phyloP scores from a whole-genome alignment of 768 basidiomycete species.

The Myochromella boudieri region DNA sequence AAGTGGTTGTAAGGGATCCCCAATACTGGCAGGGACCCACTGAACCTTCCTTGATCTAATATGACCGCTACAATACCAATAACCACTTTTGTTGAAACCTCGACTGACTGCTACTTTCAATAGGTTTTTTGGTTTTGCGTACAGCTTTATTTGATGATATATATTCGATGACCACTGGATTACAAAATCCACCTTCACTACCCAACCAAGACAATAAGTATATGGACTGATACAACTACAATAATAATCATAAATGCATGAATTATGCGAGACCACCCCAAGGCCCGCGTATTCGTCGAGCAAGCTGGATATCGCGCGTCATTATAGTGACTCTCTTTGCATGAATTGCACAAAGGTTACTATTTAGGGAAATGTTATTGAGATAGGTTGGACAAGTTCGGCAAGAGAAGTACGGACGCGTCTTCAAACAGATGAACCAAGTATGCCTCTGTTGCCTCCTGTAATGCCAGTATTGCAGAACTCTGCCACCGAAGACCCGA shows the following conservation, averaged over 20 bases:
- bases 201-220: conserved; percentile 14
- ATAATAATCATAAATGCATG: conserved; percentile 3
- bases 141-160: not conserved
- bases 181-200: conserved; percentile 6
- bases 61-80: conserved; percentile 48
- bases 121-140: not conserved
- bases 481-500: conserved; percentile 88
- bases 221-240: conserved; percentile 16
- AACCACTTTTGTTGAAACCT: not conserved
- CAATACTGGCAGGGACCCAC: conserved; percentile 43
- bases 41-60: conserved; percentile 91
- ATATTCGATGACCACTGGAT: not conserved
- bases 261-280: conserved; percentile 71
- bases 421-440: conserved; percentile 97
- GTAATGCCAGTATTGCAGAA: conserved; percentile 88
- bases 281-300: conserved; percentile 89
- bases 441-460: conserved; percentile 95
- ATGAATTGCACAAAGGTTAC: conserved; percentile 95
- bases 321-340: conserved; percentile 98
- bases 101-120: not conserved
- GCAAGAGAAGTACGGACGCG: conserved; percentile 66
- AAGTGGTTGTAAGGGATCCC: conserved; percentile 75
- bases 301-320: conserved; percentile 96
- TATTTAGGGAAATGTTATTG: conserved; percentile 28
- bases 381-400: not conserved